Evolutionary conservation across 2,329 filamentous ascomycete genomes (phyloP), one percentile per base, ranked within the genome.

Genomic region (Lachnum nothofagi): DNA sequence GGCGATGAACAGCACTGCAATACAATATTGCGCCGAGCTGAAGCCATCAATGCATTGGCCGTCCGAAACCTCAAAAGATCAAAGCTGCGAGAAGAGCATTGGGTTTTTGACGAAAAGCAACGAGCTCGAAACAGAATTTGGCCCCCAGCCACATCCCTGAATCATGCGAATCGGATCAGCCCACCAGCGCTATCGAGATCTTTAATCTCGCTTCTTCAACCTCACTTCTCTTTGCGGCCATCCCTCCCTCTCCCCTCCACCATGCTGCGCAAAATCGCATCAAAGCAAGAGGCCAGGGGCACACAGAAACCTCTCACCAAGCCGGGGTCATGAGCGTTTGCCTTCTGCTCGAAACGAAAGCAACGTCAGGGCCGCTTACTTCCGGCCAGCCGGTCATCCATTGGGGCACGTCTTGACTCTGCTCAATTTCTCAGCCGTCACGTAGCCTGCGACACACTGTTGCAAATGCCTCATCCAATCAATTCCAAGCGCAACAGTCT

Each of bases 381-480:
- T 40, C 34, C 37, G 24, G 44, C 22, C 24, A 34, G 14, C 24
- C 44, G 35, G 44, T 27, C 37, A 20, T 31, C 12, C 22, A 14
- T 35, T 19, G 10, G 31, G 22, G n/a, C 10, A 12, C 17, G 31
- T 24, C 31, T 20, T 39, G 44, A 29, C 35, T 39, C 34, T 40
- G 24, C 31, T 40, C 37, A 33, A 33, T 37, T 31, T 33, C 34
- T 40, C 23, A 27, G 14, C 17, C 14, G 23, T 3, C 35, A n/a
- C 22, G n/a, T 14, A 35, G 6, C 35, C 16, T 39, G 34, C n/a
- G 39, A 45, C 40, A 49, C 51, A 44, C 49, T 50, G 51, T 44
- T 50, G 37, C 49, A 48, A 46, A 46, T 22, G 49, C 42, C 49
- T 47, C 42, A 42, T 24, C 54, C 51, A 54, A 52, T 48, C 3